Conservation (phyloP, 228 moss, liverwort and hornwort genomes). For the Sphagnum fallax region DNA sequence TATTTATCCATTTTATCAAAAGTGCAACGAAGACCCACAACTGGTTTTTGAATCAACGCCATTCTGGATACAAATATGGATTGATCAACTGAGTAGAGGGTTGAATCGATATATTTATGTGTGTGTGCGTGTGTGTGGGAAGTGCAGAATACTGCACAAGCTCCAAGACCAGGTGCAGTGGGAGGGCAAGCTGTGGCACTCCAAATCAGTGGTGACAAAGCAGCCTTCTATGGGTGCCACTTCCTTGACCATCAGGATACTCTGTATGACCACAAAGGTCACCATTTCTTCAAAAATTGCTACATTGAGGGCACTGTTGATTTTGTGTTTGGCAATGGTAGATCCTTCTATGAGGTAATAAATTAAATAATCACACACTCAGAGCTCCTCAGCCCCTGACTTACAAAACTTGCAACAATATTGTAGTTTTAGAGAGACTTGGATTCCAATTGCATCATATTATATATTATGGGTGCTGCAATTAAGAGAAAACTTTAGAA, state of each 20-base stretch:
- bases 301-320: slow-evolving; percentile 57
- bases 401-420: too few relatives aligned
- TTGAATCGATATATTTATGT: not conserved
- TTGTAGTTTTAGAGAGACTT: not conserved
- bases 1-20: not conserved
- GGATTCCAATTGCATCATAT: slow-evolving; percentile 4
- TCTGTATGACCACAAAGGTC: slow-evolving; percentile 59
- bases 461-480: not conserved
- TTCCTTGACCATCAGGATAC: slow-evolving; percentile 65
- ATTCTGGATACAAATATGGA: not conserved
- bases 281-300: slow-evolving; percentile 69
- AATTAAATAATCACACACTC: not conserved
- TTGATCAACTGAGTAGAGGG: not conserved
- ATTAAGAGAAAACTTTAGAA: not conserved
- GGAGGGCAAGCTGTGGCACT: slow-evolving; percentile 61
- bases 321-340: slow-evolving; percentile 63
- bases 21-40: not conserved
- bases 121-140: not conserved
- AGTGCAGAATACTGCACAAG: slow-evolving; percentile 36
- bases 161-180: slow-evolving; percentile 26
- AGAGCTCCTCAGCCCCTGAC: too few relatives aligned
- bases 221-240: slow-evolving; percentile 41
- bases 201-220: slow-evolving; percentile 59
- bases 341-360: slow-evolving; percentile 26
- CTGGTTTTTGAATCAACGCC: not conserved